Evolutionary conservation across 257 asterid species (phyloP), one percentile per base, ranked within the genome.

Genomic region (Echites panduratus): DNA sequence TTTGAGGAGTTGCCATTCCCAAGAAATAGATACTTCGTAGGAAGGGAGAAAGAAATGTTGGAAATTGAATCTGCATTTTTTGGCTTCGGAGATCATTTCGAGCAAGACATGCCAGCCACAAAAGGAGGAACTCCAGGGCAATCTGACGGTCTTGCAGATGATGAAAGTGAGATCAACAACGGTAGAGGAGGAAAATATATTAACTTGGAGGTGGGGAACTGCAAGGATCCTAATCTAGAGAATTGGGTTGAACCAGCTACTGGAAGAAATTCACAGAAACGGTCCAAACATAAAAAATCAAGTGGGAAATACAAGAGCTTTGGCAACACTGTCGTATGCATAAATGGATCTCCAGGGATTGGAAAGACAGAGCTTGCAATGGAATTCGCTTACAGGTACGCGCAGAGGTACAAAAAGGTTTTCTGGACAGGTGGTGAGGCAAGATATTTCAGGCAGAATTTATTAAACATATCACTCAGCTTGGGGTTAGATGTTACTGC

Each of bases 401-500:
- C 88, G 0, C 96, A 93, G 47, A 85, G 97, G 64, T 93, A 93
- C 84, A 93, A 86, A 79, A 89, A 87, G 98, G 96, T 93, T 45
- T 68, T 90, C 75, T 93, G 98, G 98, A 87, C 90, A 0, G 92
- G 97, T 0, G 98, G 98, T 13, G 98, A 93, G 68, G 81, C 91
- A 40, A 85, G 82, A 56, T 84, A 87, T 74, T 79, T 93, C 74
- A 81, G 96, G 80, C 97, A 93, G 76, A 93, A 90, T 71, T 76
- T 90, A 81, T 74, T 90, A 48, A 93, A 85, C 77, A 29, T 87
- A 13, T 89, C 96, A 5, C 16, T 67, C 29, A 85, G 75, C 20
- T 77, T 93, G 85, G 96, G 96, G 1, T 67, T 89, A 81, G 96
- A 90, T 81, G 93, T 90, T 73, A 87, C 92, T 68, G 96, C 96